Evolutionary conservation across 129 eudicot species (phyloP), one percentile per base, ranked within the genome.

Genomic region (Flaveria trinervia): DNA sequence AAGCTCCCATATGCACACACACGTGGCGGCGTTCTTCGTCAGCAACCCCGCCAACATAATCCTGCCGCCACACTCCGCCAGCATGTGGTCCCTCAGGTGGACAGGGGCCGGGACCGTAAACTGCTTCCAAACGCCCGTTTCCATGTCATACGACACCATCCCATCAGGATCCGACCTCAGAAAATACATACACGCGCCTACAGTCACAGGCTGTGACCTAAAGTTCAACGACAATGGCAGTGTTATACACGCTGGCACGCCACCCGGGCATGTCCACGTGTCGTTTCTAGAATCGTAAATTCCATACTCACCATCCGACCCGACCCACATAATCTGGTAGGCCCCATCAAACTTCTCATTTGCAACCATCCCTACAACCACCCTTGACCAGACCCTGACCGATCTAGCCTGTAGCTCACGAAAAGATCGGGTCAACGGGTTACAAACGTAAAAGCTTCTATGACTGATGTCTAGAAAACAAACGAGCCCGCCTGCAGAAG

Each of bases 1-100:
- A 83, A 93, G 92, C 93, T 93, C 98, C 97, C 98, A 93, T 77
- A 93, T 82, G 86, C 90, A 90, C 28, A 90, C 97, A 25, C 98
- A 90, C 3, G 98, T 93, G 65, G 95, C 99, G 0, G 97, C 99
- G 26, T 94, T 94, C 79, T 89, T 94, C 4, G 93, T 91, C 72
- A 94, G 86, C 78, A 94, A 76, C 74, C 99, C 99, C 83, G 88
- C 99, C 3, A 94, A 89, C 88, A 94, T 79, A 23, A 94, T 82
- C 73, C 87, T 81, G 33, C 96, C 97, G 52, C 88, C 92, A 65
- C 88, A 89, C 62, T 86, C 92, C 9, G 97, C 99, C 17, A 94
- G 87, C 52, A 83, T 83, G 69, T 87, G 92, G 48, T 94, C 97
- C 30, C 88, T 88, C 79, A 87, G 59, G 67, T 86, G 83, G 36